Evolutionary conservation across 2,329 filamentous ascomycete species (phyloP), one percentile per base, ranked within the genome.

Genomic region (Fusarium torulosum): DNA sequence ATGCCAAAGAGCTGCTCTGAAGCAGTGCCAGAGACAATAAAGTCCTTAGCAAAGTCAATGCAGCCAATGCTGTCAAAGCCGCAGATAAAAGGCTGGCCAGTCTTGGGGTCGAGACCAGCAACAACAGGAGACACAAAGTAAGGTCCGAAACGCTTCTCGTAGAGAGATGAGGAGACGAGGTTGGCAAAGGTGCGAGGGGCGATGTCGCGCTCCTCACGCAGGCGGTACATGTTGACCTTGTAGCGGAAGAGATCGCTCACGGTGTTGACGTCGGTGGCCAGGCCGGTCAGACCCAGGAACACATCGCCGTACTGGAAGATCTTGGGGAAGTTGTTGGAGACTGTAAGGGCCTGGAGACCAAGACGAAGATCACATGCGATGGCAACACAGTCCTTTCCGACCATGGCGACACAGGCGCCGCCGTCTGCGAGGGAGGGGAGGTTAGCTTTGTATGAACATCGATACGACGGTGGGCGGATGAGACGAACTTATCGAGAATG

Each of bases 321-420:
- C 86, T 99, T 99, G 84, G 96, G 96, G 86, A 98, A 98, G 90
- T 98, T 96, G 90, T 99, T 99, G 80, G 94, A 97, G 62, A 99
- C 92, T 67, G 96, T 99, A 78, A 99, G 87, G 77, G 96, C 88
- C 84, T 99, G 96, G 78, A 98, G 90, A 76, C 96, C 96, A 72
- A 99, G 93, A 69, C 96, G 95, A 72, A 99, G 93, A 83, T 99
- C 96, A 86, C 96, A 99, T 80, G 96, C 96, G 79, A 99, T 98
- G 82, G 96, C 96, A 65, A 99, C 96, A 82, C 96, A 99, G 89
- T 98, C 94, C 84, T 99, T 98, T 85, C 96, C 96, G 71, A 97
- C 94, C 96, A 98, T 98, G 82, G 95, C 95, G 72, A 98, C 94
- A 83, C 91, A 95, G 84, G 95, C 95, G 80, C 95, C 95, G 84